These are phyloP conservation scores for Sporothrix euskadiensis DNA, from an alignment of 2,329 filamentous ascomycete species.

Conservation along the genomic window DNA sequence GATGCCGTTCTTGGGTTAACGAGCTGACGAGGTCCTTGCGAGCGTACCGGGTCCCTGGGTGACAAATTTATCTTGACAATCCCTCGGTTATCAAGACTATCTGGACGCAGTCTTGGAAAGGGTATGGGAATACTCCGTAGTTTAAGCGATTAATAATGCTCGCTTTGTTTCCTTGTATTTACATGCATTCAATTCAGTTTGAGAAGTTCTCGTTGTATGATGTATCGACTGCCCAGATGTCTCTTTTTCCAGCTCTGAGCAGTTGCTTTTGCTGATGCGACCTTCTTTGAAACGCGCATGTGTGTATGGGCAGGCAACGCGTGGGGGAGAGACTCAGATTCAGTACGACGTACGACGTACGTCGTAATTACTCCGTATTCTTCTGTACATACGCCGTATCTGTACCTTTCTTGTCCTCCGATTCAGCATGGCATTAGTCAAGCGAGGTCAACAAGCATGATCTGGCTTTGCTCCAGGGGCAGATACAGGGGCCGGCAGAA, in stretches of 20 bases:
- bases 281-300: not conserved
- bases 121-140: too few species aligned
- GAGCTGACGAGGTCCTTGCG: not conserved
- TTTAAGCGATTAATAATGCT: not conserved
- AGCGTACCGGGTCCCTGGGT: not conserved
- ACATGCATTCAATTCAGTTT: too few species aligned
- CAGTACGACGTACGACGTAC: not conserved
- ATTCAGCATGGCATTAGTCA: constrained; percentile 4
- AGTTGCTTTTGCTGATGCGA: not conserved
- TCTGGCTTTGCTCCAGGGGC: not conserved
- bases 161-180: not conserved
- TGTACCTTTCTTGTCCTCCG: not conserved
- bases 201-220: too few species aligned
- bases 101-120: too few species aligned
- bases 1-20: not conserved
- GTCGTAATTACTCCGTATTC: too few species aligned
- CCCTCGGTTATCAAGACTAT: not conserved
- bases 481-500: not conserved
- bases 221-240: too few species aligned
- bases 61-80: not conserved
- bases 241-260: not conserved
- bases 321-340: not conserved
- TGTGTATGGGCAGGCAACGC: not conserved
- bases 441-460: not conserved
- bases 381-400: not conserved